A percentile compares a stretch with the other conserved stretches of the same genome.
Conservation (phyloP, 495 filamentous ascomycete genomes). For the Xylaria castorea region DNA sequence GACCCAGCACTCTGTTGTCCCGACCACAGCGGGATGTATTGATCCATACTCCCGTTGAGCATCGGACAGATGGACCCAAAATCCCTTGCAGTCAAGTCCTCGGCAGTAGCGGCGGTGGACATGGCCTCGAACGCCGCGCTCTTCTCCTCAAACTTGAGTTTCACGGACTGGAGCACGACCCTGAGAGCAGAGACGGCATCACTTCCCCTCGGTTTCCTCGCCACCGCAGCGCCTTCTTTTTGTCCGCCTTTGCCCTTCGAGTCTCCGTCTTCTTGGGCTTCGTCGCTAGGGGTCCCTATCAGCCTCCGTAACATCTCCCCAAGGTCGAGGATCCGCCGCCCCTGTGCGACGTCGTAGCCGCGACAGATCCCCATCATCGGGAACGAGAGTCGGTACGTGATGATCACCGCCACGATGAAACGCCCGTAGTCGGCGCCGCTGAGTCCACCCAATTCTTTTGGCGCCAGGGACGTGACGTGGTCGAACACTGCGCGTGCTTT, state of each 20-base stretch:
- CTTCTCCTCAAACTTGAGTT: slow-evolving; percentile 45
- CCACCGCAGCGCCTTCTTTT: neutral
- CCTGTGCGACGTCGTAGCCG: slow-evolving; percentile 46
- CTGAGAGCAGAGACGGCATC: slow-evolving; percentile 48
- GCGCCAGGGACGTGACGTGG: slow-evolving; percentile 35
- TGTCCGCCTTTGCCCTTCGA: neutral
- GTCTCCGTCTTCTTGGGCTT: neutral
- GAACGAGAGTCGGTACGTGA: slow-evolving; percentile 51
- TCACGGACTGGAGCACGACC: slow-evolving; percentile 49
- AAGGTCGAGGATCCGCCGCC: slow-evolving; percentile 41
- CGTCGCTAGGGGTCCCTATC: slow-evolving; percentile 29
- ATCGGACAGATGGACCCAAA: slow-evolving; percentile 46
- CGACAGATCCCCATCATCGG: slow-evolving; percentile 42
- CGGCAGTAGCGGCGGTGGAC: neutral
- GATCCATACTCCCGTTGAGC: slow-evolving; percentile 53
- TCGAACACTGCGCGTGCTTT: slow-evolving; percentile 38
- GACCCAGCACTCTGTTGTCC: slow-evolving; percentile 33
- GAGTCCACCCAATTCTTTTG: slow-evolving; percentile 40
- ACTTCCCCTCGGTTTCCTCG: slow-evolving; percentile 28
- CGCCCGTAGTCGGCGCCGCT: slow-evolving; percentile 43
- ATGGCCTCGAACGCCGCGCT: slow-evolving; percentile 42
- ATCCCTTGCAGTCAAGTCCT: slow-evolving; percentile 13
- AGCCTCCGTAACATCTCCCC: slow-evolving; percentile 41
- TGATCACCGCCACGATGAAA: slow-evolving; percentile 46
- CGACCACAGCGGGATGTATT: slow-evolving; percentile 50